Conservation (phyloP, 2,329 filamentous ascomycete genomes). For the Xylaria polymorpha region DNA sequence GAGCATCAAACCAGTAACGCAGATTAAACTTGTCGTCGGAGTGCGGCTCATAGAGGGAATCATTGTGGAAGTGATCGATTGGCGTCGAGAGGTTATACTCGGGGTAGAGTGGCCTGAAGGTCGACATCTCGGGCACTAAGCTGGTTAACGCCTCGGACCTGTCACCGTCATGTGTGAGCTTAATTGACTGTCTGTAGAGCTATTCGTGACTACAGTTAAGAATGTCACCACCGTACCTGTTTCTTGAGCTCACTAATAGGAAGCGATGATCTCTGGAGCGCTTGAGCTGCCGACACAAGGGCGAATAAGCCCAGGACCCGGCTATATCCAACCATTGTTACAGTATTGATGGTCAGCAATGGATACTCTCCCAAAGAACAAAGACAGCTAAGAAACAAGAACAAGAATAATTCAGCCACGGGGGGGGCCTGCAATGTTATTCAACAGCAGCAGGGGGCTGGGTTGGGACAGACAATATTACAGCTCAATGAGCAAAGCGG, state of each 20-base stretch:
- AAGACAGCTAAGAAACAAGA: slow-evolving; percentile 18
- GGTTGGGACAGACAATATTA: slow-evolving; percentile 16
- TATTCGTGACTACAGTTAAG: neutral
- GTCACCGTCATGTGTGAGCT: slow-evolving; percentile 31
- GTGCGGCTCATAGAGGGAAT: slow-evolving; percentile 81
- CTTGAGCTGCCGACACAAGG: slow-evolving; percentile 42
- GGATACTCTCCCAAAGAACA: slow-evolving; percentile 21
- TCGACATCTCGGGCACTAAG: slow-evolving; percentile 38
- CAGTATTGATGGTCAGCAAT: slow-evolving; percentile 27
- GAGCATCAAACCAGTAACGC: slow-evolving; percentile 86
- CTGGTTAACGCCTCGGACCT: slow-evolving; percentile 36
- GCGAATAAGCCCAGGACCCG: slow-evolving; percentile 38
- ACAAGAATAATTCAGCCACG: neutral
- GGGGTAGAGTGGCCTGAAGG: slow-evolving; percentile 49
- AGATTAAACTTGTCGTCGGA: slow-evolving; percentile 73
- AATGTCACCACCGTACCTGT: slow-evolving; percentile 40
- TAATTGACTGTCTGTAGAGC: neutral
- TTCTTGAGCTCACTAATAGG: slow-evolving; percentile 49
- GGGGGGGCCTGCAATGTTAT: slow-evolving; percentile 17
- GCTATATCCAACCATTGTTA: slow-evolving; percentile 38
- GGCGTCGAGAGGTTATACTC: slow-evolving; percentile 60
- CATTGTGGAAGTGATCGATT: slow-evolving; percentile 87
- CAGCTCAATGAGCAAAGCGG: slow-evolving; percentile 27
- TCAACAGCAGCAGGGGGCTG: slow-evolving; percentile 13
- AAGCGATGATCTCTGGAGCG: slow-evolving; percentile 44